Conservation (phyloP, 371 early-diverging fungal genomes). For the Rhizopus microsporus region DNA sequence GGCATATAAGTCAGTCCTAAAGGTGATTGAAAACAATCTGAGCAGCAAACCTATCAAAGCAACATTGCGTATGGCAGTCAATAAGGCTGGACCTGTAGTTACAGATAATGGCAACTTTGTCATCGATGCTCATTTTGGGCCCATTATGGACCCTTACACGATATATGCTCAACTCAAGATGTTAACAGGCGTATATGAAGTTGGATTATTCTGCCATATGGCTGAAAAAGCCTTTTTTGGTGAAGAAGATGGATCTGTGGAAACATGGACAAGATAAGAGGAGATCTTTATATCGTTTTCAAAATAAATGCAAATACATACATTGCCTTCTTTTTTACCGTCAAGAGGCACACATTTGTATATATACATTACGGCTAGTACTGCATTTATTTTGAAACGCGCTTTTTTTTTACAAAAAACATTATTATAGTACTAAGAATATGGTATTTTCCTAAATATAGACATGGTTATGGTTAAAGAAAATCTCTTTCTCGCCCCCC, state of each 20-base stretch:
- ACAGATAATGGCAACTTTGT: constrained; percentile 93
- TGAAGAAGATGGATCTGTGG: constrained; percentile 28
- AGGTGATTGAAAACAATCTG: constrained; percentile 19
- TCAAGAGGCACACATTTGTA: too few relatives aligned
- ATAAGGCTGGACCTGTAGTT: constrained; percentile 93
- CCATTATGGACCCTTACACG: constrained; percentile 59
- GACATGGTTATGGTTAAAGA: too few relatives aligned
- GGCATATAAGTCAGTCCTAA: constrained; percentile 44
- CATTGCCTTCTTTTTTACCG: too few relatives aligned
- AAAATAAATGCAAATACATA: too few relatives aligned
- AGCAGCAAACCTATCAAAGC: constrained; percentile 27
- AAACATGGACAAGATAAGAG: constrained; percentile 12
- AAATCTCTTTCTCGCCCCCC: too few relatives aligned
- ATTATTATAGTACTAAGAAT: too few relatives aligned
- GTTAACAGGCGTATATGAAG: constrained; percentile 87
- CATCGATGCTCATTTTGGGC: constrained; percentile 81
- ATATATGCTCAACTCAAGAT: constrained; percentile 64
- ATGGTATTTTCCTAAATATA: too few relatives aligned
- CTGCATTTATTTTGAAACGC: too few relatives aligned
- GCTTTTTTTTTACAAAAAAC: too few relatives aligned
- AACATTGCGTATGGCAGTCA: constrained; percentile 61
- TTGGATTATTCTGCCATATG: constrained; percentile 90
- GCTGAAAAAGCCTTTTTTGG: constrained; percentile 86
- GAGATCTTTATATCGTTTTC: too few relatives aligned
- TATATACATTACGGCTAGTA: too few relatives aligned